Evolutionary conservation across 495 filamentous ascomycete species (phyloP).

Genomic region (Hypomontagnella monticulosa): DNA sequence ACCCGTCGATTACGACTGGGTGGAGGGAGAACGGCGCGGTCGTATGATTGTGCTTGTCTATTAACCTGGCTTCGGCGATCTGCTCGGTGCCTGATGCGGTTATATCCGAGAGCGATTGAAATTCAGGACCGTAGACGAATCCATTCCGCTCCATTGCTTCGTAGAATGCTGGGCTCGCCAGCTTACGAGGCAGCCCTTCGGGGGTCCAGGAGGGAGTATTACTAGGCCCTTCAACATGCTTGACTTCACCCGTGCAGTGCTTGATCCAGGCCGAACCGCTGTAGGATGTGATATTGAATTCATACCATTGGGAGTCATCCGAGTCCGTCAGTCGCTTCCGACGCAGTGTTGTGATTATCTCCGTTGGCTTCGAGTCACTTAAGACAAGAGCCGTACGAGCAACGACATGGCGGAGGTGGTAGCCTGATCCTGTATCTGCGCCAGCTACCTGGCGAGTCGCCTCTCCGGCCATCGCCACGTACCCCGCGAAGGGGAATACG

Average conservation of each 20-base stretch:
- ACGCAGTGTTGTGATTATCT: constrained; percentile 56
- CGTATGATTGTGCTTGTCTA: constrained; percentile 26
- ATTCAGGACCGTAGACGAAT: constrained; percentile 57
- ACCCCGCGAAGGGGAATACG: constrained; percentile 59
- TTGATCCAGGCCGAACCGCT: constrained; percentile 51
- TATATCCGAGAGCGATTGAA: constrained; percentile 50
- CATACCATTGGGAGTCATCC: constrained; percentile 52
- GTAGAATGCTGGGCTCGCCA: constrained; percentile 48
- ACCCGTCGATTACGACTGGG: constrained; percentile 55
- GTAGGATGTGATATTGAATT: constrained; percentile 56
- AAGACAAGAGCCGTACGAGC: constrained; percentile 52
- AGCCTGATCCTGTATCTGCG: constrained; percentile 34
- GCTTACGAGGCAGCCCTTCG: constrained; percentile 14
- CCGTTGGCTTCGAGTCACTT: constrained; percentile 42
- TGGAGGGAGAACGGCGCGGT: constrained; percentile 49
- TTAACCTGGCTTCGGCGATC: constrained; percentile 36
- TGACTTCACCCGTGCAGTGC: constrained; percentile 55
- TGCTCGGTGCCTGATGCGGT: constrained; percentile 33
- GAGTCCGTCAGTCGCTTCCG: constrained; percentile 47
- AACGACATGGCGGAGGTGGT: constrained; percentile 48
- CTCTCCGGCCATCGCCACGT: constrained; percentile 57
- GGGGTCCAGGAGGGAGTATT: constrained; percentile 4
- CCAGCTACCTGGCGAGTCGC: constrained; percentile 52
- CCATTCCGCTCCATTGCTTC: constrained; percentile 42
- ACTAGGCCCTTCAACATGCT: constrained; percentile 15